These are phyloP conservation scores for Xylariaceae sp. DNA, from an alignment of 2,329 filamentous ascomycete species.

Conservation along the genomic window DNA sequence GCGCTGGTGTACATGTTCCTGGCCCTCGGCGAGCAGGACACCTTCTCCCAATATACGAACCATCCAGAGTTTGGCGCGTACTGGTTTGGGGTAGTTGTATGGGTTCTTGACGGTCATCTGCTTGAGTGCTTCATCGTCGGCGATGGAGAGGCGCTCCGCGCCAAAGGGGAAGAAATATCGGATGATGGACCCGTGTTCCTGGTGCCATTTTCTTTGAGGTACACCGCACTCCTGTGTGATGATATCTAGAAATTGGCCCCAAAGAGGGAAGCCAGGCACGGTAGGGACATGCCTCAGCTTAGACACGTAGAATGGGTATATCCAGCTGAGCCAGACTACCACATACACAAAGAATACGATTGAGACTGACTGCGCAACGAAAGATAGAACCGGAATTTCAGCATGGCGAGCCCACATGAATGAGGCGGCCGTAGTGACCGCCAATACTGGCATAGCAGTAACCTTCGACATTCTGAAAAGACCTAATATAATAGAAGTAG, in stretches of 20 bases:
- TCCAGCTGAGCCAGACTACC: conserved; percentile 39
- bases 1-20: conserved; percentile 46
- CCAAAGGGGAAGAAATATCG: conserved; percentile 51
- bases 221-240: conserved; percentile 46
- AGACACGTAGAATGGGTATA: conserved; percentile 47
- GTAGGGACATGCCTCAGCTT: conserved; percentile 47
- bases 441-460: conserved; percentile 29
- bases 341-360: conserved; percentile 35
- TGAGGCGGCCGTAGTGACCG: conserved; percentile 29
- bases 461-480: conserved; percentile 29
- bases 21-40: conserved; percentile 45
- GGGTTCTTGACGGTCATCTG: conserved; percentile 48
- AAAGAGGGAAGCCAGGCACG: conserved; percentile 45
- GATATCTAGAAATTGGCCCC: conserved; percentile 47
- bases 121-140: conserved; percentile 47
- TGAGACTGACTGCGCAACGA: conserved; percentile 20
- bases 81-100: conserved; percentile 44
- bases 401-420: conserved; percentile 29
- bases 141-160: conserved; percentile 46
- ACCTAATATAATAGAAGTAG: neutral
- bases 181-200: conserved; percentile 44
- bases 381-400: conserved; percentile 26
- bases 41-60: conserved; percentile 48
- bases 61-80: conserved; percentile 45
- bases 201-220: conserved; percentile 46